Conservation (phyloP, 2,329 filamentous ascomycete species). For the Anisogramma anomala region DNA sequence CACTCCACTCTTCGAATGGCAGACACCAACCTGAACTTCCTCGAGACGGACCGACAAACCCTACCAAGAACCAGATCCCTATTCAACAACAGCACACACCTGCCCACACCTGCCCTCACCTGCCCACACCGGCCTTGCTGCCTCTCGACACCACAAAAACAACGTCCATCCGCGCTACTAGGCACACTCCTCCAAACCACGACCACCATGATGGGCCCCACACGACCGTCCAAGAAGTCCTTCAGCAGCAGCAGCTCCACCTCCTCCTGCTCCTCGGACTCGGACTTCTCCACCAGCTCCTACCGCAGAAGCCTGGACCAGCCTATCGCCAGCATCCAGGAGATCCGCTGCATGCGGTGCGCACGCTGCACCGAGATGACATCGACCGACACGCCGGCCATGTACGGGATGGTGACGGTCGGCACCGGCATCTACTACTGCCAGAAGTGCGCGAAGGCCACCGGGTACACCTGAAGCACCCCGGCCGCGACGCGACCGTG, state of each 20-base stretch:
- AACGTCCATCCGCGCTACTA: neutral
- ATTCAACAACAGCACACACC: too few species aligned
- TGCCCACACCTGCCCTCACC: too few species aligned
- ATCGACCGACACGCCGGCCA: conserved; percentile 45
- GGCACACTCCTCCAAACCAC: conserved; percentile 1
- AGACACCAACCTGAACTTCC: too few species aligned
- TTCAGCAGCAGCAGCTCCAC: conserved; percentile 30
- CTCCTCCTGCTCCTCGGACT: conserved; percentile 29
- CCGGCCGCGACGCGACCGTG: neutral
- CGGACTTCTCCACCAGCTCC: conserved; percentile 30
- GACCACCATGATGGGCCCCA: conserved; percentile 21
- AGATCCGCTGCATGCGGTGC: conserved; percentile 52
- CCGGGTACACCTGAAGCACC: conserved; percentile 48
- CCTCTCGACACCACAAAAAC: neutral
- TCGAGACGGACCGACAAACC: too few species aligned
- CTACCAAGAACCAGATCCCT: too few species aligned
- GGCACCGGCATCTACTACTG: conserved; percentile 58
- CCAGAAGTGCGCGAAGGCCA: conserved; percentile 49
- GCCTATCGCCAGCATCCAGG: conserved; percentile 43
- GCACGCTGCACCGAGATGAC: conserved; percentile 49
- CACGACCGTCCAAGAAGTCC: conserved; percentile 26
- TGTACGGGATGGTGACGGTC: conserved; percentile 52
- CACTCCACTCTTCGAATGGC: neutral
- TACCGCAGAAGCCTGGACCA: conserved; percentile 38
- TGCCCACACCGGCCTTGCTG: too few species aligned